These are phyloP conservation scores for Rhododendron vialii DNA, from an alignment of 148 eudicot genomes.

Conservation along the genomic window DNA sequence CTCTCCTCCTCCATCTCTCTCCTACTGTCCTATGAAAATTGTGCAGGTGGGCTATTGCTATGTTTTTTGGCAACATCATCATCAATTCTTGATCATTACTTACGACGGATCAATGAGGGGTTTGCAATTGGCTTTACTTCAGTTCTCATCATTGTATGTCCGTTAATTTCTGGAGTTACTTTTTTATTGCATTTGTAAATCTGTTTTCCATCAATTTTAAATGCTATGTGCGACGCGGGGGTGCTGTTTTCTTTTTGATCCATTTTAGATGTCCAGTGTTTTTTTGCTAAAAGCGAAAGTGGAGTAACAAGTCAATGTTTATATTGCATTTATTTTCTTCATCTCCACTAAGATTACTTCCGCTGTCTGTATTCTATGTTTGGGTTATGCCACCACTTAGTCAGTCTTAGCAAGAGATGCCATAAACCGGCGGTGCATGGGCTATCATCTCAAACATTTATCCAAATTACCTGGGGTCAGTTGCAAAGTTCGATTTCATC, in stretches of 20 bases:
- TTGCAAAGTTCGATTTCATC: neutral
- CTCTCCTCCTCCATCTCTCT: neutral
- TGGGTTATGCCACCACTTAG: neutral
- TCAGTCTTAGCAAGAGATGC: neutral
- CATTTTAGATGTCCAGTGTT: neutral
- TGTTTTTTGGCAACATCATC: conserved; percentile 87
- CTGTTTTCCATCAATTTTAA: neutral
- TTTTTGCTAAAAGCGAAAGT: neutral
- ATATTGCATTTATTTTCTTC: neutral
- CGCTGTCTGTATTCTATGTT: neutral
- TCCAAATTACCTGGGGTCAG: neutral
- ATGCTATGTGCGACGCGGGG: neutral
- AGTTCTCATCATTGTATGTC: conserved; percentile 87
- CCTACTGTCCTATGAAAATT: neutral
- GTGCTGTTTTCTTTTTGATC: neutral
- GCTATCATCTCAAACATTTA: neutral
- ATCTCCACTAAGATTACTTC: neutral
- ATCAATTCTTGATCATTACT: conserved; percentile 69
- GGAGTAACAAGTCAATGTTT: neutral
- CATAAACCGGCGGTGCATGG: neutral
- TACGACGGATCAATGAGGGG: conserved; percentile 77
- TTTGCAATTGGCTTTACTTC: conserved; percentile 92
- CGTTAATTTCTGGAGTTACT: neutral
- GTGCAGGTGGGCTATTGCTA: conserved; percentile 79
- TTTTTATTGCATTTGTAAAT: neutral